Evolutionary conservation across 176 grass and related monocot genomes (phyloP).

Genomic region (Cenchrus fungigraminus): DNA sequence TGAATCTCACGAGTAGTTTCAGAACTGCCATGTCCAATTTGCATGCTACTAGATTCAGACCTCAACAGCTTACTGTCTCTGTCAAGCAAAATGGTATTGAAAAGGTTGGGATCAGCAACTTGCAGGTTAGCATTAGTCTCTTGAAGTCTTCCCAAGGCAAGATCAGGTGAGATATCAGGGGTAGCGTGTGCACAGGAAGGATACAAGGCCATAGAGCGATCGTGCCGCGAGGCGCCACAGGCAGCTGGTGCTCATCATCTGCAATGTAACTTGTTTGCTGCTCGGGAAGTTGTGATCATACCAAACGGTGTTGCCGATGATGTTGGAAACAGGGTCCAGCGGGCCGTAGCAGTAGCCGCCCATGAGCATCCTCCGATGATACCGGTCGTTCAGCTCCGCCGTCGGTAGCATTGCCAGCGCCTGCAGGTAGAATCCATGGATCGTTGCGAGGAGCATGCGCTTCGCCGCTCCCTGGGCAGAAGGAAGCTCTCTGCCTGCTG

Average conservation of each 20-base stretch:
- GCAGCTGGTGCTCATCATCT: not conserved
- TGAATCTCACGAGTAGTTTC: not conserved
- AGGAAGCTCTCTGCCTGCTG: too few relatives aligned
- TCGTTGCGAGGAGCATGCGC: too few relatives aligned
- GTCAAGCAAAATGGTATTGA: not conserved
- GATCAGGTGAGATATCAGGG: not conserved
- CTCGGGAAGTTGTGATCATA: not conserved
- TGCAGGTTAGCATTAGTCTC: not conserved
- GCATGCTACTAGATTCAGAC: not conserved
- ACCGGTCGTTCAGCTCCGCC: too few relatives aligned
- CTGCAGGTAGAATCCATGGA: too few relatives aligned
- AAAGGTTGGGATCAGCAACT: not conserved
- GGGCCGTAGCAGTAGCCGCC: not conserved
- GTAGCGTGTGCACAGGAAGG: conserved; percentile 3
- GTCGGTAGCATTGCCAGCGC: not conserved
- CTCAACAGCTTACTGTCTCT: not conserved
- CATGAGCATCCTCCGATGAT: not conserved
- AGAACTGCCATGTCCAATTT: not conserved
- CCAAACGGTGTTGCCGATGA: not conserved
- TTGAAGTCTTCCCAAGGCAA: not conserved
- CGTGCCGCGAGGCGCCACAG: not conserved
- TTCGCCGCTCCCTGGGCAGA: too few relatives aligned
- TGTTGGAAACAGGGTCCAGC: not conserved
- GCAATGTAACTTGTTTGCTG: not conserved
- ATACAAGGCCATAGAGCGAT: not conserved